phyloP scores from a whole-genome alignment of 208 protist species.

The Kentomonas sorsogonicus region DNA sequence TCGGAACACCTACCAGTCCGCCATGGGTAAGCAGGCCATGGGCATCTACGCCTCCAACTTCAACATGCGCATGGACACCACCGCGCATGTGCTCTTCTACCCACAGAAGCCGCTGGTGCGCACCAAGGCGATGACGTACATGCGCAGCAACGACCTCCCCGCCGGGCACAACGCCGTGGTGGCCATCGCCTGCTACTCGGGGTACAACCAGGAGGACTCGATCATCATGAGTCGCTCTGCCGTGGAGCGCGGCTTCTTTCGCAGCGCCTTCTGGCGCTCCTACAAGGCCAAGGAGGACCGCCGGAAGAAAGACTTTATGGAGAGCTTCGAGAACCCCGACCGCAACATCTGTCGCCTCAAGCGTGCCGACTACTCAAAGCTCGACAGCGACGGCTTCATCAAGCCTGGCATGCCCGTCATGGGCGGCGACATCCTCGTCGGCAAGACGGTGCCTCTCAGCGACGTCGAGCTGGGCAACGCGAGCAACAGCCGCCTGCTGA shows the following conservation, averaged over 20 bases:
- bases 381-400: slow-evolving; percentile 95
- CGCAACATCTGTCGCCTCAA: slow-evolving; percentile 78
- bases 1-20: slow-evolving; percentile 99
- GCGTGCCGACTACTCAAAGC: slow-evolving; percentile 92
- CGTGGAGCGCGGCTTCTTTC: slow-evolving; percentile 97
- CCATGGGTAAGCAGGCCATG: slow-evolving; percentile 99
- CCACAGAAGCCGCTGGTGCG: slow-evolving; percentile 96
- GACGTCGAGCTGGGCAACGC: slow-evolving; percentile 37
- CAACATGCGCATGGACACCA: slow-evolving; percentile 96
- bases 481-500: slow-evolving; percentile 65
- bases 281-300: slow-evolving; percentile 82
- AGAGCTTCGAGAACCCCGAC: slow-evolving; percentile 94
- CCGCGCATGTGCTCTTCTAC: slow-evolving; percentile 97
- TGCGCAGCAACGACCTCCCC: slow-evolving; percentile 94
- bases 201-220: slow-evolving; percentile 99
- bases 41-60: slow-evolving; percentile 95
- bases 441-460: slow-evolving; percentile 77
- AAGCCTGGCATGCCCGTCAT: slow-evolving; percentile 80
- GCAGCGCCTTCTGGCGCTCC: slow-evolving; percentile 92
- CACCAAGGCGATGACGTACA: slow-evolving; percentile 95
- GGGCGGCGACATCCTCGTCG: slow-evolving; percentile 91
- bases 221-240: slow-evolving; percentile 96
- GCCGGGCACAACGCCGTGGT: slow-evolving; percentile 99
- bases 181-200: slow-evolving; percentile 98
- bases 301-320: slow-evolving; percentile 47